phyloP scores from a whole-genome alignment of 2,329 filamentous ascomycete genomes.

The Colletotrichum shisoi region DNA sequence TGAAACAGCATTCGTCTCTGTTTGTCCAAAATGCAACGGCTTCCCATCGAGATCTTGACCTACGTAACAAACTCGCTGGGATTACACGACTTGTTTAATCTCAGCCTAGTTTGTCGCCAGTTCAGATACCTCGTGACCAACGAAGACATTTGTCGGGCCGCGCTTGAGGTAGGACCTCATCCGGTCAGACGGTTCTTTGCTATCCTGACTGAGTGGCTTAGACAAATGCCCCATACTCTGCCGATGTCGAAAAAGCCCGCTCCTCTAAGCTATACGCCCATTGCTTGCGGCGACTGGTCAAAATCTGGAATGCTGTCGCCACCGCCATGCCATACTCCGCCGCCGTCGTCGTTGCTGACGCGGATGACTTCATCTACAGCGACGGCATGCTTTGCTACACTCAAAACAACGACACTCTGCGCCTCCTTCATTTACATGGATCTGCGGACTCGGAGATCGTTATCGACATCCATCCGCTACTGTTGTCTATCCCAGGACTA shows the following conservation, averaged over 20 bases:
- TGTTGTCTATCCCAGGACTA: neutral
- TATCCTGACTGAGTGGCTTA: slow-evolving; percentile 40
- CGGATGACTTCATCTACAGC: slow-evolving; percentile 68
- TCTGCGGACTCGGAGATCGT: slow-evolving; percentile 60
- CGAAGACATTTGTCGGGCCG: slow-evolving; percentile 64
- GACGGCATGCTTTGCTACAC: slow-evolving; percentile 72
- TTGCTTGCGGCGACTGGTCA: slow-evolving; percentile 66
- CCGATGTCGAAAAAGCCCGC: slow-evolving; percentile 41
- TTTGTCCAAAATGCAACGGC: slow-evolving; percentile 24
- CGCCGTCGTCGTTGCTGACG: slow-evolving; percentile 65
- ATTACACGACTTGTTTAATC: slow-evolving; percentile 64
- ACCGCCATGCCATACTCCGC: slow-evolving; percentile 69
- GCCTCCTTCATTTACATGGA: slow-evolving; percentile 65
- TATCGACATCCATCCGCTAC: slow-evolving; percentile 50
- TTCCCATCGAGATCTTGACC: slow-evolving; percentile 71
- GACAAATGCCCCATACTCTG: slow-evolving; percentile 41
- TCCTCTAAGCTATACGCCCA: slow-evolving; percentile 53
- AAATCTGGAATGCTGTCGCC: slow-evolving; percentile 67
- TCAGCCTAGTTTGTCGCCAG: slow-evolving; percentile 61
- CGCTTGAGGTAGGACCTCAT: slow-evolving; percentile 61
- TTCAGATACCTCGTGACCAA: slow-evolving; percentile 62
- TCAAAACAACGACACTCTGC: slow-evolving; percentile 56
- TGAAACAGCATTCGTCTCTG: neutral
- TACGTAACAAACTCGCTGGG: slow-evolving; percentile 63
- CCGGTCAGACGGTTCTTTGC: neutral